Evolutionary conservation across 768 basidiomycete genomes (phyloP), one percentile per base, ranked within the genome.

Genomic region (Mycena venus): DNA sequence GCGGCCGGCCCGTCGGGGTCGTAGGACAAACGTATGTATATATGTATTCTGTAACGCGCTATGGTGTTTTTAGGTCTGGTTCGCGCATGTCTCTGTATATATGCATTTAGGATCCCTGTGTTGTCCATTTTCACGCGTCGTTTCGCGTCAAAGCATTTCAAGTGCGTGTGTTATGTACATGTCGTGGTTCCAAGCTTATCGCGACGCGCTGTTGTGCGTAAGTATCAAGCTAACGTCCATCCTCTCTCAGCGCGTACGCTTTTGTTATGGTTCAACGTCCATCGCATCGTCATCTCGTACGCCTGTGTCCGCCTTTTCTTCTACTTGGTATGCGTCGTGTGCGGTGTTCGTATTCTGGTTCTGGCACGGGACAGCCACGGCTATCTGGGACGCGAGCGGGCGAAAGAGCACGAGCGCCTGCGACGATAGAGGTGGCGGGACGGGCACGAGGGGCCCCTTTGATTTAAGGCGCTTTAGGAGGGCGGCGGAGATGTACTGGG

Each of bases 91-190:
- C n/a, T n/a, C n/a, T n/a, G n/a, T n/a, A n/a, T n/a, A n/a, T n/a
- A n/a, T n/a, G n/a, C n/a, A n/a, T n/a, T n/a, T n/a, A n/a, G n/a
- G n/a, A n/a, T n/a, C n/a, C n/a, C n/a, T n/a, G n/a, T n/a, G n/a
- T n/a, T n/a, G n/a, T n/a, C n/a, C n/a, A n/a, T n/a, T n/a, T 92
- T 90, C 90, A 91, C 91, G 85, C 87, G 81, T 89, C 86, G 23
- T 51, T n/a, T n/a, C n/a, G n/a, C 49, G 49, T 86, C 86, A n/a
- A n/a, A n/a, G n/a, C n/a, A n/a, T n/a, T n/a, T n/a, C n/a, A n/a
- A n/a, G 70, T 82, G 82, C 21, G 60, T 53, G 40, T 75, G 44
- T 47, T 51, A 51, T 51, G 27, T 51, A 51, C 49, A 51, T 51
- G 25, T 25, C n/a, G 75, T 59, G 53, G 55, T 44, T 91, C 91